Conservation (phyloP, 2,329 filamentous ascomycete species). For the Elsinoe batatas region DNA sequence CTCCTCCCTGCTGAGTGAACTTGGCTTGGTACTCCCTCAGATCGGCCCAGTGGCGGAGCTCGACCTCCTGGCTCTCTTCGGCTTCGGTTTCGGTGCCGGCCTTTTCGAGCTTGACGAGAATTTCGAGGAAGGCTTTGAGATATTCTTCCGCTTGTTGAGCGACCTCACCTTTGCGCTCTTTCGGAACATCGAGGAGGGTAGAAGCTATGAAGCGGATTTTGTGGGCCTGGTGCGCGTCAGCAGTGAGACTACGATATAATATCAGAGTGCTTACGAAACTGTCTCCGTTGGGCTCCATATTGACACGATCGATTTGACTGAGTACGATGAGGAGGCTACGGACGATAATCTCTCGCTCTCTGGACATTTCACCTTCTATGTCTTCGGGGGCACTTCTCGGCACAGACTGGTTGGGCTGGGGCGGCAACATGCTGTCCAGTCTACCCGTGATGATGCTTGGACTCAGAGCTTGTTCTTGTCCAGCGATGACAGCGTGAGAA, state of each 20-base stretch:
- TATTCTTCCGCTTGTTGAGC: slow-evolving; percentile 58
- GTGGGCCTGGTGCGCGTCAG: slow-evolving; percentile 46
- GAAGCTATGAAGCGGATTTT: slow-evolving; percentile 80
- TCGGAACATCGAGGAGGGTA: slow-evolving; percentile 59
- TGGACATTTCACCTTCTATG: slow-evolving; percentile 55
- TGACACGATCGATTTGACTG: slow-evolving; percentile 68
- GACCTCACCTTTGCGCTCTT: slow-evolving; percentile 42
- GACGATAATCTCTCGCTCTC: slow-evolving; percentile 72
- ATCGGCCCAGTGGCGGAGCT: slow-evolving; percentile 68
- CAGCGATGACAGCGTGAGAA: slow-evolving; percentile 22
- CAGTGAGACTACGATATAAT: slow-evolving; percentile 18
- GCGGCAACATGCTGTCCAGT: slow-evolving; percentile 25
- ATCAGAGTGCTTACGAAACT: slow-evolving; percentile 45
- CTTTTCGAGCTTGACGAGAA: slow-evolving; percentile 64
- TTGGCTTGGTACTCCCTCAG: slow-evolving; percentile 67
- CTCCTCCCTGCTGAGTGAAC: slow-evolving; percentile 57
- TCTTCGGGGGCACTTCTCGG: slow-evolving; percentile 30
- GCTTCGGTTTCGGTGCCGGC: slow-evolving; percentile 27
- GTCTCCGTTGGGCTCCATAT: slow-evolving; percentile 65
- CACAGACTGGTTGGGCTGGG: slow-evolving; percentile 25
- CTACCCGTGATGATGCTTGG: slow-evolving; percentile 28
- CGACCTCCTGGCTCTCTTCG: slow-evolving; percentile 54
- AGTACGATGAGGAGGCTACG: slow-evolving; percentile 67
- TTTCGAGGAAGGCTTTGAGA: slow-evolving; percentile 61
- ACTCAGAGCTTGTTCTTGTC: slow-evolving; percentile 21